Percentiles rank a stretch among this genome's conserved stretches.
These are phyloP conservation scores for Wickerhamomyces sp. DNA, from an alignment of 1,139 yeast genomes.

Conservation along the genomic window DNA sequence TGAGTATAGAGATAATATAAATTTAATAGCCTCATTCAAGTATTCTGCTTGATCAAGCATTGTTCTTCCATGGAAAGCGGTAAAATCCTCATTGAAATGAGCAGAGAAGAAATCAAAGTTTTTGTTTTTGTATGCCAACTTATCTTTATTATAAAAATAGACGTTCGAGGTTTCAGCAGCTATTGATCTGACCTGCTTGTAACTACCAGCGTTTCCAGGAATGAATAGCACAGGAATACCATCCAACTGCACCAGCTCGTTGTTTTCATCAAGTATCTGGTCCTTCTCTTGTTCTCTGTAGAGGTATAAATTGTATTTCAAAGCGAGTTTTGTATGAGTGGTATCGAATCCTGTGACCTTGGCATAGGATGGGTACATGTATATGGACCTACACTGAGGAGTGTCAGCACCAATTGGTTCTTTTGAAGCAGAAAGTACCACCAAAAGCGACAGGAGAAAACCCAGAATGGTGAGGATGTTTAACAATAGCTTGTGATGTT, in stretches of 20 bases:
- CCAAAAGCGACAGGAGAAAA: constrained; percentile 5
- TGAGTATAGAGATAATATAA: constrained; percentile 65
- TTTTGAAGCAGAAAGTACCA: not conserved
- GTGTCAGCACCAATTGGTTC: constrained; percentile 34
- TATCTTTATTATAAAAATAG: constrained; percentile 35
- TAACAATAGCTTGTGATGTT: not conserved
- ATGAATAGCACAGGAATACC: constrained; percentile 90
- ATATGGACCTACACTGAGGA: constrained; percentile 53
- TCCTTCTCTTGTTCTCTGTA: constrained; percentile 80
- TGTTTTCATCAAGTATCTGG: constrained; percentile 40
- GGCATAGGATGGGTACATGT: constrained; percentile 78
- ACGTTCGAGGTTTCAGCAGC: constrained; percentile 70
- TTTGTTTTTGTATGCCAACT: constrained; percentile 23
- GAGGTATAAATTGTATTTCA: constrained; percentile 74
- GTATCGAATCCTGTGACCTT: constrained; percentile 67
- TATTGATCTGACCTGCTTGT: constrained; percentile 83
- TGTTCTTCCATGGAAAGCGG: constrained; percentile 95
- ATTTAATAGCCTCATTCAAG: constrained; percentile 78
- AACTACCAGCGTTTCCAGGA: constrained; percentile 98
- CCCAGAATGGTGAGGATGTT: constrained; percentile 6
- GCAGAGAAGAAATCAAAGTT: constrained; percentile 80
- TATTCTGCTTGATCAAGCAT: constrained; percentile 93
- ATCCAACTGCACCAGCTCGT: constrained; percentile 37
- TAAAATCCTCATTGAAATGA: constrained; percentile 92
- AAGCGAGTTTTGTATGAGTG: constrained; percentile 65